Conservation (phyloP, 495 filamentous ascomycete species). For the Aspergillus sclerotiicarbonarius region DNA sequence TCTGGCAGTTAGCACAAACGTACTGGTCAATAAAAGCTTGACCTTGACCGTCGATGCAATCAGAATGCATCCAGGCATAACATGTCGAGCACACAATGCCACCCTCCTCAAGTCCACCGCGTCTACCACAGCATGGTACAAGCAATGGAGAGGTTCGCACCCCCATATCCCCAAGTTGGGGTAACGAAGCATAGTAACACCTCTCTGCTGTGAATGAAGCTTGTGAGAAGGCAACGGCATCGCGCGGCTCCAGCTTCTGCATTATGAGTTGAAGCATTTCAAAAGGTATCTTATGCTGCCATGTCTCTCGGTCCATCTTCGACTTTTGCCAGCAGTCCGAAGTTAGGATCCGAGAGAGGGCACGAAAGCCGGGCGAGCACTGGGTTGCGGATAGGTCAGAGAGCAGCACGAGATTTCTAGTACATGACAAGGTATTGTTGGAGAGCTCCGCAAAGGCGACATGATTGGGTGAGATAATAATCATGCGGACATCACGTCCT, state of each 20-base stretch:
- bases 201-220: background rate
- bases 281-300: slow-evolving; percentile 5
- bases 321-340: slow-evolving; percentile 16
- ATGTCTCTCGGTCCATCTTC: slow-evolving; percentile 8
- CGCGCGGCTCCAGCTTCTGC: slow-evolving; percentile 10
- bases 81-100: no score
- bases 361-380: slow-evolving; percentile 17
- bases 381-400: slow-evolving; percentile 8
- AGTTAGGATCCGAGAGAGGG: slow-evolving; percentile 14
- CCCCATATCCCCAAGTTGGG: no score
- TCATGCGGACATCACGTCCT: background rate
- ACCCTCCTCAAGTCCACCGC: no score
- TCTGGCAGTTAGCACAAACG: no score
- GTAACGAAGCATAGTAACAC: no score
- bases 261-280: slow-evolving; percentile 16
- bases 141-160: no score
- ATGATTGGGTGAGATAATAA: slow-evolving; percentile 14
- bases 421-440: background rate
- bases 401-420: slow-evolving; percentile 11
- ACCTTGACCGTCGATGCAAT: no score
- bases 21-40: no score
- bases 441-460: slow-evolving; percentile 12
- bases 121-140: no score
- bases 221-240: slow-evolving; percentile 17
- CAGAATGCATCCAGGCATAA: no score